phyloP scores from a whole-genome alignment of 495 filamentous ascomycete species.

The Astrocystis sublimbata region DNA sequence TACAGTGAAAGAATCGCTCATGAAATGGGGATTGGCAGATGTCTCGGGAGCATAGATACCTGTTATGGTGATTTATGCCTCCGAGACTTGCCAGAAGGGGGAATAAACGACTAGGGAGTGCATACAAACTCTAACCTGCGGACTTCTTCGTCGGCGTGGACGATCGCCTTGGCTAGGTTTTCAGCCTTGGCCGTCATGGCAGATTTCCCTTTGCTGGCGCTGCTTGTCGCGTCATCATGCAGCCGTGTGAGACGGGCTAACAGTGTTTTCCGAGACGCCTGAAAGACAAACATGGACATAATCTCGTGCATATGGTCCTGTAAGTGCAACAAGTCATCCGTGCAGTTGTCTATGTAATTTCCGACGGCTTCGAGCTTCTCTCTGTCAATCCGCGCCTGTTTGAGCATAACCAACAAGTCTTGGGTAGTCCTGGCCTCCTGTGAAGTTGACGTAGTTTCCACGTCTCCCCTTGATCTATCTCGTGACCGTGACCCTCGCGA shows the following conservation, averaged over 20 bases:
- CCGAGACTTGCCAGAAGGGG: too few relatives aligned
- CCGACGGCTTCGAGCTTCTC: constrained; percentile 83
- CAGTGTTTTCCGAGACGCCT: constrained; percentile 78
- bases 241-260: constrained; percentile 63
- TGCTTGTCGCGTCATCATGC: constrained; percentile 54
- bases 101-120: too few relatives aligned
- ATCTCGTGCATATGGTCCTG: constrained; percentile 78
- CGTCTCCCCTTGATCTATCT: constrained; percentile 38
- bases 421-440: constrained; percentile 30
- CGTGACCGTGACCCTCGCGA: constrained; percentile 37
- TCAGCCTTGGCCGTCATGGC: constrained; percentile 41
- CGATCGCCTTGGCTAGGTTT: constrained; percentile 58
- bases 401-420: constrained; percentile 51
- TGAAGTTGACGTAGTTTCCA: constrained; percentile 25
- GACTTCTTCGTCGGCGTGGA: constrained; percentile 67
- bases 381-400: constrained; percentile 73
- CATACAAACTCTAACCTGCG: constrained; percentile 67
- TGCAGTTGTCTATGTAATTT: constrained; percentile 75
- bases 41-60: too few relatives aligned
- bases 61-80: too few relatives aligned
- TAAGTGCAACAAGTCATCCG: constrained; percentile 78
- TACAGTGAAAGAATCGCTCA: too few relatives aligned
- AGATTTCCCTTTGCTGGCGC: constrained; percentile 33
- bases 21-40: too few relatives aligned
- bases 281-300: constrained; percentile 85